Base-by-base conservation (phyloP, 2,329 filamentous ascomycete species). In the Rhytidhysteron rufulum region DNA sequence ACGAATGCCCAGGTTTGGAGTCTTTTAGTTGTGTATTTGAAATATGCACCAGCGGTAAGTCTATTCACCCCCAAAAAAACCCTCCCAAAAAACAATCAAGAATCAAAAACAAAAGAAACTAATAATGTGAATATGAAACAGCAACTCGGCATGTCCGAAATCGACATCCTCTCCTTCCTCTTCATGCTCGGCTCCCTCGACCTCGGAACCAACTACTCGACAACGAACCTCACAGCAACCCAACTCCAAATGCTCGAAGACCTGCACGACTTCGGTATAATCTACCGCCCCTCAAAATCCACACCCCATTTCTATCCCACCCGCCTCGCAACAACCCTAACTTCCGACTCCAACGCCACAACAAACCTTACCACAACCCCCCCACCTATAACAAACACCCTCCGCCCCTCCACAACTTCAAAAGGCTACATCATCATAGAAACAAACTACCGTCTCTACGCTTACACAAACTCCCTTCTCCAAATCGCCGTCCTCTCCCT, bases 1-100 rank as follows among this genome's bases (percentile, higher is more conserved):
- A 85, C 91, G 43, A 97, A 96, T 63, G 89, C 91, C 0, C 93
- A 98, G 65, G 89, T 98, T 25, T 98, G 93, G 93, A 93, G 89
- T 19, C 74, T 98, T 34, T 75, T 98, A 25, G 84, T 98, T 21
- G 82, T 96, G 22, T 98, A 95, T 75, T 82, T 98, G 37, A 87
- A 94, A 51, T 86, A 88, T 45, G 85, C 86, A 32, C 84, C 88
- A 53, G 72, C 74, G 40, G 77, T 77, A 45, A 31, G 60, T 53
- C 16, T 17, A 17, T n/a, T 30, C 24, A 22, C 18, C 11, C 29
- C 22, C 24, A 41, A 41, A 52, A 48, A 19, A n/a, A n/a, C n/a
- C n/a, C n/a, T n/a, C 31, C 18, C 16, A 30, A 15, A 7, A 6
- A 13, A 8, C 10, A 15, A 13, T 13, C n/a, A 13, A 31, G 24